phyloP scores from a whole-genome alignment of 2,329 filamentous ascomycete species.

The Trichothecium roseum region DNA sequence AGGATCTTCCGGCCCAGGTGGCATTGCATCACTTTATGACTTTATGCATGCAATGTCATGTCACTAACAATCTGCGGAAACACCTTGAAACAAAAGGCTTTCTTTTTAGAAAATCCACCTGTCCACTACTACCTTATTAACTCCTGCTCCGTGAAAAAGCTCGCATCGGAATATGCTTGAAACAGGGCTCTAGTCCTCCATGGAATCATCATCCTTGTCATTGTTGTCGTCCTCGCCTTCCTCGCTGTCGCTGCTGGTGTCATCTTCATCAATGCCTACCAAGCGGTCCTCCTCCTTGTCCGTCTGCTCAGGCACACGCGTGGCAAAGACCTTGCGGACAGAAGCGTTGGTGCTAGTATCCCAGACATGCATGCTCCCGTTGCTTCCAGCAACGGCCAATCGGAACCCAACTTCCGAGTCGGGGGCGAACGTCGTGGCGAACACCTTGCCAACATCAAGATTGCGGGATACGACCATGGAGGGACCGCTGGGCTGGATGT shows the following conservation, averaged over 20 bases:
- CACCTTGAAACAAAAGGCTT: too few relatives aligned
- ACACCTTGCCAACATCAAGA: slow-evolving; percentile 88
- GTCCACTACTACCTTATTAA: too few relatives aligned
- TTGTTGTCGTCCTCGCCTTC: slow-evolving; percentile 39
- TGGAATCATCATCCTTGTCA: slow-evolving; percentile 33
- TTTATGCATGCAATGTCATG: too few relatives aligned
- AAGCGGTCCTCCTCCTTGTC: slow-evolving; percentile 62
- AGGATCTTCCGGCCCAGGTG: too few relatives aligned
- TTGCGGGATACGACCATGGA: slow-evolving; percentile 87
- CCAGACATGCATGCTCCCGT: slow-evolving; percentile 88
- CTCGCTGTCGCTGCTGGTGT: slow-evolving; percentile 57
- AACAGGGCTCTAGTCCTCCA: slow-evolving; percentile 38
- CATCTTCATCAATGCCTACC: slow-evolving; percentile 60
- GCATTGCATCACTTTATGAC: too few relatives aligned
- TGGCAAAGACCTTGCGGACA: slow-evolving; percentile 73
- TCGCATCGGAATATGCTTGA: neutral
- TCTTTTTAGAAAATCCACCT: neutral
- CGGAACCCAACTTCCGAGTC: slow-evolving; percentile 87
- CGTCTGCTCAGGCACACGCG: slow-evolving; percentile 46
- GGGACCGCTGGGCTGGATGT: slow-evolving; percentile 69
- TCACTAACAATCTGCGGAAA: too few relatives aligned
- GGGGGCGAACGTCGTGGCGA: slow-evolving; percentile 81
- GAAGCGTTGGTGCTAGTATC: slow-evolving; percentile 88
- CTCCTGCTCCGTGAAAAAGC: slow-evolving; percentile 13
- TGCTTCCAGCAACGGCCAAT: slow-evolving; percentile 87